phyloP scores from a whole-genome alignment of 2,329 filamentous ascomycete genomes.

The Xylariaceae sp. region DNA sequence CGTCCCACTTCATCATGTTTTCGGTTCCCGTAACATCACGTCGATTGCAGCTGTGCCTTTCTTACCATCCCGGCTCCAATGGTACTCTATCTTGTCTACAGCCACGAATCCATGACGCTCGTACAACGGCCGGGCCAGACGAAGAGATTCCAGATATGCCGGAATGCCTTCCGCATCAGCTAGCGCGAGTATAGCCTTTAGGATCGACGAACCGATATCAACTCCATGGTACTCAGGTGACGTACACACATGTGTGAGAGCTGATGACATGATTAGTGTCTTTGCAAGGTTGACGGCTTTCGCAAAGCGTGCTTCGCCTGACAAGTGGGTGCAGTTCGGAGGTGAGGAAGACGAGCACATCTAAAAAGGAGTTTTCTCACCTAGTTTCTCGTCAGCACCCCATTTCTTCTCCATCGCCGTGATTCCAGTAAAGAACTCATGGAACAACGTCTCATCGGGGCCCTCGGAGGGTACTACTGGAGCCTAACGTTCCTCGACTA shows the following conservation, averaged over 20 bases:
- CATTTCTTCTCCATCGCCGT: slow-evolving; percentile 19
- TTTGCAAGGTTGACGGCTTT: no score
- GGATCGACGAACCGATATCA: slow-evolving; percentile 19
- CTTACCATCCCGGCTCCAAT: slow-evolving; percentile 5
- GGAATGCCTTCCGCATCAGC: slow-evolving; percentile 19
- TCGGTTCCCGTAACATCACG: slow-evolving; percentile 17
- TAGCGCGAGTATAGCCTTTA: slow-evolving; percentile 15
- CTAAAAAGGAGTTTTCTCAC: no score
- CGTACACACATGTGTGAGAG: slow-evolving; percentile 20
- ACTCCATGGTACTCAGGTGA: slow-evolving; percentile 20
- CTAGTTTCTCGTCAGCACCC: slow-evolving; percentile 19
- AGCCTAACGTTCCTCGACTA: slow-evolving; percentile 3
- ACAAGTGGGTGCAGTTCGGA: no score
- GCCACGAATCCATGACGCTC: slow-evolving; percentile 14
- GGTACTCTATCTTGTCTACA: slow-evolving; percentile 18
- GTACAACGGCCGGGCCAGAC: slow-evolving; percentile 18
- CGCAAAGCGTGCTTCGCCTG: no score
- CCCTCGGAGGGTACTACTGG: slow-evolving; percentile 14
- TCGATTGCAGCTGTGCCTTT: slow-evolving; percentile 9
- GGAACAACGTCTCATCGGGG: slow-evolving; percentile 13
- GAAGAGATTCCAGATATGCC: slow-evolving; percentile 19
- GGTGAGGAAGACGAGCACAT: no score
- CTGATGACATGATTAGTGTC: slow-evolving; percentile 4
- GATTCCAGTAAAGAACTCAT: slow-evolving; percentile 19
- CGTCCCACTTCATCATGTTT: no score